These are phyloP conservation scores for Globisporangium polare DNA, from an alignment of 352 stramenopile species.

Conservation along the genomic window DNA sequence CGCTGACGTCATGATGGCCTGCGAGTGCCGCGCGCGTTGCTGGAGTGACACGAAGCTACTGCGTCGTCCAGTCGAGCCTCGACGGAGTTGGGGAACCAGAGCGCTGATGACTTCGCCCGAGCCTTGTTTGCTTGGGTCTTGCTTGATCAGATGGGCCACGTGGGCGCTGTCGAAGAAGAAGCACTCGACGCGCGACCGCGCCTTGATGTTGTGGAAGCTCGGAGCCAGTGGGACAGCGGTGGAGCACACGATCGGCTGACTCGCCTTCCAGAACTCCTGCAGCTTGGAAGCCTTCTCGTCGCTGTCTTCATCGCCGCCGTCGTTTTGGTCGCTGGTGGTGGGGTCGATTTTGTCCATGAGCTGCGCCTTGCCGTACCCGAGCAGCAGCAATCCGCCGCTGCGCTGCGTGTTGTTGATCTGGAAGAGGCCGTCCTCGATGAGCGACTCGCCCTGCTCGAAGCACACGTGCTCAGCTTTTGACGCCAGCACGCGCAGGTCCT, in stretches of 20 bases:
- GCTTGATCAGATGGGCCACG: conserved; percentile 18
- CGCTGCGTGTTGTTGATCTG: conserved; percentile 19
- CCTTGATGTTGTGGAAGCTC: conserved; percentile 29
- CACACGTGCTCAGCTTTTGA: conserved; percentile 34
- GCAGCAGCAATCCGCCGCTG: conserved; percentile 27
- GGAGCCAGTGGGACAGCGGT: conserved; percentile 15
- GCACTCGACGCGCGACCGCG: conserved; percentile 43
- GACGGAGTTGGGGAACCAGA: neutral
- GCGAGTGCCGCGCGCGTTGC: conserved; percentile 25
- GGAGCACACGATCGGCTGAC: conserved; percentile 28
- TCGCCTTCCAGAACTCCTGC: conserved; percentile 31
- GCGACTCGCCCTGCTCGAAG: conserved; percentile 36
- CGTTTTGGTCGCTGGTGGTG: conserved; percentile 2
- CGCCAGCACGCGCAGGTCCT: conserved; percentile 50
- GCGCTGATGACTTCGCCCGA: conserved; percentile 11
- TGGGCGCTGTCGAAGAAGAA: conserved; percentile 45
- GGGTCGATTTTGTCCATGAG: conserved; percentile 18
- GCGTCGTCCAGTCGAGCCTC: conserved; percentile 6
- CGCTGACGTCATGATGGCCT: conserved; percentile 25
- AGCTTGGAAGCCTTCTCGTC: neutral
- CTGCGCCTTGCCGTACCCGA: conserved; percentile 25
- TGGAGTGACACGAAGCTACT: conserved; percentile 13
- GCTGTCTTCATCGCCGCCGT: conserved; percentile 14
- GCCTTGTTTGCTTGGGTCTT: conserved; percentile 8
- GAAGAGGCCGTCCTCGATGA: conserved; percentile 38